Conservation (phyloP, 345 rosid genomes). For the Citrus cavaleriei region DNA sequence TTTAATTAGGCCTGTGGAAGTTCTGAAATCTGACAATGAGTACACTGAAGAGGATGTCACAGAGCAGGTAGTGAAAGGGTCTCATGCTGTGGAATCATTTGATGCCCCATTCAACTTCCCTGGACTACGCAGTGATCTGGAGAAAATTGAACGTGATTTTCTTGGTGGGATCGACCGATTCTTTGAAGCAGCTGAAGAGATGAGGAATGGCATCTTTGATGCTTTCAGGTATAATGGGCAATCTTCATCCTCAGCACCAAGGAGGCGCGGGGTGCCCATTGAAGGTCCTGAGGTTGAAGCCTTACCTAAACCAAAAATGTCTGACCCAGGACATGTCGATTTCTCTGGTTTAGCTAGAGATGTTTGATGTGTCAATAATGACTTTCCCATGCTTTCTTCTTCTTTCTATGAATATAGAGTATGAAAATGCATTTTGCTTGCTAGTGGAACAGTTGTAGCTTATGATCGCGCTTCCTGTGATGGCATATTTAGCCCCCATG, state of each 20-base stretch:
- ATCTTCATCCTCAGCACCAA: conserved; percentile 31
- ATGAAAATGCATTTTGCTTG: background rate
- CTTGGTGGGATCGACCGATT: conserved; percentile 53
- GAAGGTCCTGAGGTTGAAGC: conserved; percentile 41
- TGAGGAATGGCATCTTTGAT: conserved; percentile 58
- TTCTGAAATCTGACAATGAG: conserved; percentile 70
- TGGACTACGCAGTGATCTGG: conserved; percentile 68
- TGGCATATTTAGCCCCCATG: background rate
- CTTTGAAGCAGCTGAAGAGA: conserved; percentile 70
- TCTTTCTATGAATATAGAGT: background rate
- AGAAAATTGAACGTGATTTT: conserved; percentile 54
- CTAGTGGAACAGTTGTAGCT: background rate
- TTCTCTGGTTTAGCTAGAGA: conserved; percentile 61
- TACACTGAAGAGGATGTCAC: conserved; percentile 94
- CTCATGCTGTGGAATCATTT: conserved; percentile 19
- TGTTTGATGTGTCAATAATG: conserved; percentile 27
- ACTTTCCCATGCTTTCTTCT: background rate
- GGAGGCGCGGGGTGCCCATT: conserved; percentile 44
- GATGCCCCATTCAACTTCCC: conserved; percentile 58
- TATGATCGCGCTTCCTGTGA: no score
- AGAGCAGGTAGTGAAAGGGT: conserved; percentile 40
- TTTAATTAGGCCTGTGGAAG: conserved; percentile 57
- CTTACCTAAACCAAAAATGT: conserved; percentile 17
- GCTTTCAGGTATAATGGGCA: conserved; percentile 33
- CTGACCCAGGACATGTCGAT: conserved; percentile 42